These are phyloP conservation scores for Dothiorella sarmentorum DNA, from an alignment of 2,329 filamentous ascomycete species.

Conservation along the genomic window DNA sequence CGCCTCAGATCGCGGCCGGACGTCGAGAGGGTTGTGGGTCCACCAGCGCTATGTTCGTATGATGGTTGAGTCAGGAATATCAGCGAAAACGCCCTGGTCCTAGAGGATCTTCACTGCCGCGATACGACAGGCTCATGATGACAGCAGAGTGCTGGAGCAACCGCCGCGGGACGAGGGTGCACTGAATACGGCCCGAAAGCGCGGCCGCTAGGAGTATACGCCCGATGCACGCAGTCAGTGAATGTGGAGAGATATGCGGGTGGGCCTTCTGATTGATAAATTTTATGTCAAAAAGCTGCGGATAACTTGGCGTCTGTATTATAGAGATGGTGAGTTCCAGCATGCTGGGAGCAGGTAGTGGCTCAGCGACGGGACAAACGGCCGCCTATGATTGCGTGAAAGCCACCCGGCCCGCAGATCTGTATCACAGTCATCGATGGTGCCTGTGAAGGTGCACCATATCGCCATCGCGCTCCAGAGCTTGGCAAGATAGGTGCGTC, in stretches of 20 bases:
- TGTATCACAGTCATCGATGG: slow-evolving; percentile 4
- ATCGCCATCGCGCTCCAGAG: background rate
- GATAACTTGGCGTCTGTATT: background rate
- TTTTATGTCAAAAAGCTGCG: slow-evolving; percentile 8
- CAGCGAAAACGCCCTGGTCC: background rate
- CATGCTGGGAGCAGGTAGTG: background rate
- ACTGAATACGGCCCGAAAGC: slow-evolving; percentile 8
- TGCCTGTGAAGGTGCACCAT: slow-evolving; percentile 13
- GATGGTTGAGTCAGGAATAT: background rate
- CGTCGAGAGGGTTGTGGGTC: slow-evolving; percentile 3
- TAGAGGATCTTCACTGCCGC: background rate
- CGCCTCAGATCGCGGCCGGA: background rate
- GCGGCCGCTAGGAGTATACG: background rate
- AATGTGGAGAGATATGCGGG: slow-evolving; percentile 9
- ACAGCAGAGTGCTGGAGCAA: background rate
- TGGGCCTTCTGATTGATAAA: slow-evolving; percentile 13
- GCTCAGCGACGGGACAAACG: background rate
- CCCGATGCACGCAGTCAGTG: slow-evolving; percentile 1
- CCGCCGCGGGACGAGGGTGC: slow-evolving; percentile 1
- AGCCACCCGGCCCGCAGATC: background rate
- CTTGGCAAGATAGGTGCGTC: background rate
- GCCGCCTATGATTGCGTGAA: background rate
- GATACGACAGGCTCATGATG: background rate
- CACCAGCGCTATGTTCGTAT: background rate
- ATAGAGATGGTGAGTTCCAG: background rate